A percentile compares a stretch with the other conserved stretches of the same genome.
These are phyloP conservation scores for Russula emetica DNA, from an alignment of 768 basidiomycete species.

Conservation along the genomic window DNA sequence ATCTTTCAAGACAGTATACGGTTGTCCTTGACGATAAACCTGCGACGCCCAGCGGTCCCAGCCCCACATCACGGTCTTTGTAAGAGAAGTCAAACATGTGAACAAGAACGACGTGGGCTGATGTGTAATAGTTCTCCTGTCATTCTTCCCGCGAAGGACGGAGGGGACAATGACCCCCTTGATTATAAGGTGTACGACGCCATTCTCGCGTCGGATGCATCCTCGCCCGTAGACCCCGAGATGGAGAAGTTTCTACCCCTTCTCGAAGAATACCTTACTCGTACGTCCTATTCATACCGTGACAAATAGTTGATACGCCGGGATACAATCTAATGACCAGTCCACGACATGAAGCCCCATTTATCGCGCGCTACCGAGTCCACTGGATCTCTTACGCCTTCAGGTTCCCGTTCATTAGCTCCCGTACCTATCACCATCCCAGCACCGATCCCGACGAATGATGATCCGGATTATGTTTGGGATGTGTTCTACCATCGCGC, in stretches of 20 bases:
- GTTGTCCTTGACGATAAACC: conserved; percentile 19
- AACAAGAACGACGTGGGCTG: neutral
- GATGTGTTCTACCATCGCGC: conserved; percentile 78
- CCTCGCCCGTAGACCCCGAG: conserved; percentile 44
- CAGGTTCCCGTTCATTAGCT: conserved; percentile 8
- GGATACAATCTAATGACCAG: conserved; percentile 3
- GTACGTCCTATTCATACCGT: conserved; percentile 35
- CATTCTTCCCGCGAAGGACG: conserved; percentile 46
- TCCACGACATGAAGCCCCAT: conserved; percentile 12
- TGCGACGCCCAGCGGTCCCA: neutral
- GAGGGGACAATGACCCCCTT: conserved; percentile 31
- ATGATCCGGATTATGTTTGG: conserved; percentile 70
- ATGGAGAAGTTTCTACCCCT: conserved; percentile 76
- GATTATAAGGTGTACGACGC: conserved; percentile 74
- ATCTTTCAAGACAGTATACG: conserved; percentile 21
- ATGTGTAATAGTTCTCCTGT: conserved; percentile 49
- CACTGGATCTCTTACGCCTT: conserved; percentile 17
- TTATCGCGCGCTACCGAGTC: conserved; percentile 11
- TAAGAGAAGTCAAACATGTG: conserved; percentile 20
- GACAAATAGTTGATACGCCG: neutral
- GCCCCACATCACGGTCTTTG: conserved; percentile 33
- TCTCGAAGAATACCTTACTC: conserved; percentile 66
- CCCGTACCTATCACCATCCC: conserved; percentile 14
- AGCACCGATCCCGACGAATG: conserved; percentile 6
- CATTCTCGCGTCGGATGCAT: conserved; percentile 33